Conservation (phyloP, 257 asterid genomes). For the Rhazya stricta region DNA sequence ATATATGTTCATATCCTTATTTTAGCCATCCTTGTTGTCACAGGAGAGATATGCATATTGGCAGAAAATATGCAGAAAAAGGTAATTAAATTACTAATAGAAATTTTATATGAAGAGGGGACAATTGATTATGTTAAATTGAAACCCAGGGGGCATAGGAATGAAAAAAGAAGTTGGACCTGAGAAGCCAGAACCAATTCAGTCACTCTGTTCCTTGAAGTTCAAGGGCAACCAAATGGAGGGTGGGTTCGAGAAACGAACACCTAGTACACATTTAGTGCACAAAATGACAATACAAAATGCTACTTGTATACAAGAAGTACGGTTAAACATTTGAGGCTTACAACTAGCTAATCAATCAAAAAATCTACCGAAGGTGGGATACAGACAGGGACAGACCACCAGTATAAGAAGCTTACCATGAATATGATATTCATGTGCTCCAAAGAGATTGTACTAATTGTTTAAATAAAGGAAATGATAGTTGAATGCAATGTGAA, state of each 20-base stretch:
- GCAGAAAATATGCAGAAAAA: too few species aligned
- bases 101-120: background rate
- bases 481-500: conserved; percentile 2
- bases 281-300: conserved; percentile 15
- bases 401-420: conserved; percentile 37
- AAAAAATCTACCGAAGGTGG: conserved; percentile 26
- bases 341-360: conserved; percentile 27
- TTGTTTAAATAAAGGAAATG: background rate
- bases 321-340: conserved; percentile 21
- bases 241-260: conserved; percentile 10
- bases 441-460: conserved; percentile 20
- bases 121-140: background rate
- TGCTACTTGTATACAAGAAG: conserved; percentile 24
- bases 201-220: conserved; percentile 15
- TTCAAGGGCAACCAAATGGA: background rate
- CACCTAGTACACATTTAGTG: background rate
- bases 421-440: conserved; percentile 41
- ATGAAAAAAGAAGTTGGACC: conserved; percentile 11
- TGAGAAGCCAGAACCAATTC: conserved; percentile 15
- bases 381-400: conserved; percentile 47
- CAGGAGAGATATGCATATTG: background rate
- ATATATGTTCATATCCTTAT: conserved; percentile 7
- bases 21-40: background rate
- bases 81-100: background rate
- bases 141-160: background rate